Evolutionary conservation across 2,329 filamentous ascomycete species (phyloP), one percentile per base, ranked within the genome.

Genomic region (Plenodomus biglobosus): DNA sequence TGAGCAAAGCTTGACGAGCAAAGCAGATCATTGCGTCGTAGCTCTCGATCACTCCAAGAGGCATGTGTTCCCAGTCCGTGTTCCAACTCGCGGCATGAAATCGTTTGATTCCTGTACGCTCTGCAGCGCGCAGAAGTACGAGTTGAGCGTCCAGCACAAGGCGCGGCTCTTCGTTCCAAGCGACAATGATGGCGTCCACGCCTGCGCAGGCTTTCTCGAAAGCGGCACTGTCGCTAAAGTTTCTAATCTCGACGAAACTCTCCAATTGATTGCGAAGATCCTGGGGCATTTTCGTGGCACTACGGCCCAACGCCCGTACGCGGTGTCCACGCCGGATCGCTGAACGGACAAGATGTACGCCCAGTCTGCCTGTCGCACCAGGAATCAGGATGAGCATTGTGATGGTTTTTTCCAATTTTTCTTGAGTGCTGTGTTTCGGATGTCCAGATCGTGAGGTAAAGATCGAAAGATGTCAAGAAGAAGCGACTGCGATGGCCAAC

Each of bases 371-470:
- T 1, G 69, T 72, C 13, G 69, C 63, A 21, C 71, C 72, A 11
- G 65, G 66, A 40, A 74, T 66, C n/a, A 74, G 65, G 16, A 75
- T 59, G 21, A 74, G 60, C 70, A 74, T 73, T 36, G 4, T 46
- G 27, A 16, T 42, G 27, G 17, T 41, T 24, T 24, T 10, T 24
- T 10, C 5, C 22, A 10, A 10, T 24, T 5, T n/a, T 7, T 36
- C 15, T 36, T 36, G 22, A 24, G 5, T 24, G 22, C 22, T 24
- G 22, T 5, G 22, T 24, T 24, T 24, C 10, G 22, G 22, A 24
- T 5, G 22, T 24, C 22, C 5, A 24, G 22, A 24, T 24, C 10
- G 22, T 24, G 22, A 24, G 22, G 22, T 24, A 10, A 24, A 10
- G 22, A 24, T 24, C 10, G 22, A 24, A 24, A 24, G 22, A 24